These are phyloP conservation scores for Fusarium sp. DNA, from an alignment of 2,329 filamentous ascomycete genomes.

Conservation along the genomic window DNA sequence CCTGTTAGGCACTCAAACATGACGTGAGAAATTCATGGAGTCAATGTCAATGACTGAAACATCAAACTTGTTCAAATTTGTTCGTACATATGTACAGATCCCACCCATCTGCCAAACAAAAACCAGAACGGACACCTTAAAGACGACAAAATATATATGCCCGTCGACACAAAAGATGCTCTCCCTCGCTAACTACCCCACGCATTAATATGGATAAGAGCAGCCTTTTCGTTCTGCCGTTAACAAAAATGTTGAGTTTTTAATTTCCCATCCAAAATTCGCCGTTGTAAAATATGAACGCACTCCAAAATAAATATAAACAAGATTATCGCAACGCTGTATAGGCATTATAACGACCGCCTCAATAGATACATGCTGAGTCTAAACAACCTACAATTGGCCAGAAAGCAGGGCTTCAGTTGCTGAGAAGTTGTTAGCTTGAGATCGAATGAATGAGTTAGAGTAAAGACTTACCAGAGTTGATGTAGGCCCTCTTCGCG, in stretches of 20 bases:
- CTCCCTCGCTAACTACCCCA: slow-evolving; percentile 31
- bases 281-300: slow-evolving; percentile 17
- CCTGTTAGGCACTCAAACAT: neutral
- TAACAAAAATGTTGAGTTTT: slow-evolving; percentile 37
- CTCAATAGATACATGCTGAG: slow-evolving; percentile 13
- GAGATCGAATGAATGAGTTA: neutral
- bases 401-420: slow-evolving; percentile 84
- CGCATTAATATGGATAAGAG: slow-evolving; percentile 41
- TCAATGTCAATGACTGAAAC: neutral
- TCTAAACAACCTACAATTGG: slow-evolving; percentile 65
- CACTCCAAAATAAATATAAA: slow-evolving; percentile 16
- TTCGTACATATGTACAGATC: slow-evolving; percentile 40
- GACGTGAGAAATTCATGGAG: neutral
- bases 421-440: slow-evolving; percentile 55
- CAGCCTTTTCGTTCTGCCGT: slow-evolving; percentile 12
- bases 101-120: slow-evolving; percentile 28
- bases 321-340: slow-evolving; percentile 24
- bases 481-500: slow-evolving; percentile 90
- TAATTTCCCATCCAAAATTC: slow-evolving; percentile 37
- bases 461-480: slow-evolving; percentile 71
- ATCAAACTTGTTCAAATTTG: slow-evolving; percentile 38
- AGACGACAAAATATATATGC: slow-evolving; percentile 12
- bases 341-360: slow-evolving; percentile 31
- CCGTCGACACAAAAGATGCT: slow-evolving; percentile 13
- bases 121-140: slow-evolving; percentile 33